A percentile compares a stretch with the other conserved stretches of the same genome.
phyloP scores from a whole-genome alignment of 2,329 filamentous ascomycete genomes.

The Lasiodiplodia hormozganensis region DNA sequence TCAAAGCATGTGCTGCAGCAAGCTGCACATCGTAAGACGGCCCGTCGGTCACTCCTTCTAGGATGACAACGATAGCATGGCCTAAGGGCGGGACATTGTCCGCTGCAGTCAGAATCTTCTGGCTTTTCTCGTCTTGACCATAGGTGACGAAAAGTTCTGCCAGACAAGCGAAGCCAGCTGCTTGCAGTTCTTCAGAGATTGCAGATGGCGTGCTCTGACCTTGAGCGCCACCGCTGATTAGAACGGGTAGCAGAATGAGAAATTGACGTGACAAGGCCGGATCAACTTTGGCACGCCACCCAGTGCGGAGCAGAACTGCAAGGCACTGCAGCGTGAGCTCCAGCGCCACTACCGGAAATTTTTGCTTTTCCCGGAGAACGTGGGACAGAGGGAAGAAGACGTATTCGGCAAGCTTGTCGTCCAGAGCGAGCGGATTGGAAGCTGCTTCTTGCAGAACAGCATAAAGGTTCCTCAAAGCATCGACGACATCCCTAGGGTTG shows the following conservation, averaged over 20 bases:
- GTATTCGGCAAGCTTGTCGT: slow-evolving; percentile 89
- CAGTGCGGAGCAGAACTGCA: slow-evolving; percentile 73
- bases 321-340: slow-evolving; percentile 81
- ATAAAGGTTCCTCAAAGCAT: slow-evolving; percentile 56
- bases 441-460: slow-evolving; percentile 45
- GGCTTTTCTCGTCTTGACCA: slow-evolving; percentile 56
- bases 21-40: slow-evolving; percentile 72
- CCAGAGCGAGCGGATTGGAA: slow-evolving; percentile 58
- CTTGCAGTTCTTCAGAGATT: slow-evolving; percentile 74
- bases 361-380: slow-evolving; percentile 77
- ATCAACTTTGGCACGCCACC: slow-evolving; percentile 78
- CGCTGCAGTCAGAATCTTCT: slow-evolving; percentile 59
- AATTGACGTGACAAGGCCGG: slow-evolving; percentile 81
- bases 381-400: slow-evolving; percentile 92
- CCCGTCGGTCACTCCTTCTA: slow-evolving; percentile 74
- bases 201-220: slow-evolving; percentile 54
- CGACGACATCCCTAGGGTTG: slow-evolving; percentile 55
- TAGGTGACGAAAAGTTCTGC: slow-evolving; percentile 69
- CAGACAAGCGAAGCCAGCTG: slow-evolving; percentile 75
- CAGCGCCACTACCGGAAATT: slow-evolving; percentile 72
- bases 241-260: slow-evolving; percentile 81
- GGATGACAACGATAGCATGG: slow-evolving; percentile 78
- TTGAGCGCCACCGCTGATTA: slow-evolving; percentile 75
- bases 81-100: slow-evolving; percentile 78
- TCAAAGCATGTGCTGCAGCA: slow-evolving; percentile 70